A percentile compares a stretch with the other conserved stretches of the same genome.
phyloP scores from a whole-genome alignment of 2,329 filamentous ascomycete genomes.

The Fusarium liriodendri region DNA sequence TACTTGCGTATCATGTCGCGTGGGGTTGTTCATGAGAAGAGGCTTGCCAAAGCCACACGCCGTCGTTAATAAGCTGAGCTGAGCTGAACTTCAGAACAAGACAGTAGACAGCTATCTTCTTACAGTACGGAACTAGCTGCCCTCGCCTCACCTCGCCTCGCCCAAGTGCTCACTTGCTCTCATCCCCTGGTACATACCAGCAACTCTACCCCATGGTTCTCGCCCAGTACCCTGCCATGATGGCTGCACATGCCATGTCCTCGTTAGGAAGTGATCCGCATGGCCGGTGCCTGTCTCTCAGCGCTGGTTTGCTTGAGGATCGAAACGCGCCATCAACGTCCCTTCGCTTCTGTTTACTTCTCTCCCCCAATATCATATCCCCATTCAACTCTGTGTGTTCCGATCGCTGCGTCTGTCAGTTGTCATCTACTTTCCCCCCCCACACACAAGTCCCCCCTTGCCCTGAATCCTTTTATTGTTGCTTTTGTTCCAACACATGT shows the following conservation, averaged over 20 bases:
- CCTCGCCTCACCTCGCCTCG: neutral
- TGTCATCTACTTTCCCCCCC: neutral
- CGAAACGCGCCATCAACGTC: neutral
- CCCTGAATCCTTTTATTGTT: neutral
- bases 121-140: neutral
- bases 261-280: slow-evolving; percentile 2
- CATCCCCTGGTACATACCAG: neutral
- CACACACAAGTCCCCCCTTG: neutral
- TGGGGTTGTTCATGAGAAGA: neutral
- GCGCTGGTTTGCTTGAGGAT: neutral
- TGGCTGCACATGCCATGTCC: neutral
- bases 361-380: neutral
- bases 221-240: neutral
- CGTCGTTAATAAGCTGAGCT: neutral
- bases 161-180: neutral
- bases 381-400: neutral
- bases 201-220: neutral
- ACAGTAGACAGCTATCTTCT: neutral
- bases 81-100: neutral
- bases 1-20: neutral
- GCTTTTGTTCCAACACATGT: neutral
- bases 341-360: neutral
- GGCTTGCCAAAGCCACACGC: neutral
- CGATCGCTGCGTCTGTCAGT: neutral
- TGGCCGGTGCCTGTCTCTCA: neutral